Conservation (phyloP, 2,329 filamentous ascomycete species). For the Alternaria atra region DNA sequence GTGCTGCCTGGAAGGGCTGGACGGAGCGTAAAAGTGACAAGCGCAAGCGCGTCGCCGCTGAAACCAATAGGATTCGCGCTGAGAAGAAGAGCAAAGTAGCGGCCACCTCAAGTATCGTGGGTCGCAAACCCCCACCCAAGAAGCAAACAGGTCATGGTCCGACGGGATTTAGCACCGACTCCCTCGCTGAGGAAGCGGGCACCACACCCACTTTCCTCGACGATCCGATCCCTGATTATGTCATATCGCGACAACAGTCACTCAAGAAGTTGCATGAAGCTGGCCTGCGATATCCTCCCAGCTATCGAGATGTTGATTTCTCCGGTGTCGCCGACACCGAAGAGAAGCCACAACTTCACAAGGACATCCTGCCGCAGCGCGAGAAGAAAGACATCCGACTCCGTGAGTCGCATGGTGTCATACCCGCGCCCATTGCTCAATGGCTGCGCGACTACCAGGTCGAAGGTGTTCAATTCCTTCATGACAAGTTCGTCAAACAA, state of each 20-base stretch:
- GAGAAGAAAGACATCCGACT: conserved; percentile 79
- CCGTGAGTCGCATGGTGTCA: conserved; percentile 77
- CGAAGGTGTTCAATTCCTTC: conserved; percentile 83
- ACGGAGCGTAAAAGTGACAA: conserved; percentile 67
- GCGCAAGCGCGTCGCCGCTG: conserved; percentile 61
- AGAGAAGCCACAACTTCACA: conserved; percentile 75
- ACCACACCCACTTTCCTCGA: conserved; percentile 66
- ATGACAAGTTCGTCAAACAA: conserved; percentile 89
- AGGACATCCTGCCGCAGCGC: conserved; percentile 68
- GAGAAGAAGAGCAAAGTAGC: conserved; percentile 58
- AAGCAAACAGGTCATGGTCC: conserved; percentile 18
- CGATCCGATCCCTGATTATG: conserved; percentile 59
- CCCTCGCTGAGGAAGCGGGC: conserved; percentile 51
- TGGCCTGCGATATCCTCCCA: conserved; percentile 79
- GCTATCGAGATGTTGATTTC: conserved; percentile 78
- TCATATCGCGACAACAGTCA: conserved; percentile 66
- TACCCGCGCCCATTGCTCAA: conserved; percentile 89
- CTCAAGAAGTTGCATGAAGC: conserved; percentile 76
- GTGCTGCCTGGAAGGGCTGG: conserved; percentile 69
- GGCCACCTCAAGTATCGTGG: conserved; percentile 54
- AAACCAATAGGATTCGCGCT: conserved; percentile 60
- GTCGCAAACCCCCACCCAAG: conserved; percentile 41
- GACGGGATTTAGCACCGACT: conserved; percentile 32
- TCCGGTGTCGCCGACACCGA: conserved; percentile 70
- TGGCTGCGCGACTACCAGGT: conserved; percentile 94